Conservation (phyloP, 1,284 basidiomycete genomes). For the Trichosporon asahii region DNA sequence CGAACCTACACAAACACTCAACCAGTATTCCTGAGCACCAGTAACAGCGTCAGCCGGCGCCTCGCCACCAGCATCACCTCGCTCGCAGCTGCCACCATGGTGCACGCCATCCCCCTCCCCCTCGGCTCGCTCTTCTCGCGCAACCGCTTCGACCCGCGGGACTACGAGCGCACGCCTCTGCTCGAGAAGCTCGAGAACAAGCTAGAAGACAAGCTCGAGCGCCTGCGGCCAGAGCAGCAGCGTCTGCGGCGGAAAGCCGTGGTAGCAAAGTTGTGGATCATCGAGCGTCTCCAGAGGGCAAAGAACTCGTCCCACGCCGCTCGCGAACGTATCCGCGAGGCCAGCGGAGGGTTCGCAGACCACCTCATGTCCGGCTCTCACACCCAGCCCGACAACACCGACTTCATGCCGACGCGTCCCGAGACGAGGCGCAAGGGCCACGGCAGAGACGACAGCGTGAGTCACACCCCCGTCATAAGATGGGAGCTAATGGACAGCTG, state of each 20-base stretch:
- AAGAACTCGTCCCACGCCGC: neutral
- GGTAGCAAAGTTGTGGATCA: neutral
- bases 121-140: conserved; percentile 1
- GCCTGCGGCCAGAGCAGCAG: neutral
- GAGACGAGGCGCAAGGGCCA: neutral
- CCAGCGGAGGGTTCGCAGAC: neutral
- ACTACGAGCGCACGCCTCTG: neutral
- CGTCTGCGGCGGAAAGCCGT: neutral
- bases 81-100: neutral
- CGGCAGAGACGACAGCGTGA: neutral
- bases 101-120: neutral
- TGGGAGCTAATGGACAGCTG: neutral
- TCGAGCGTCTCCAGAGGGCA: neutral
- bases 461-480: neutral
- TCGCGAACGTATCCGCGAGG: neutral
- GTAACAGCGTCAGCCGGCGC: too few species aligned
- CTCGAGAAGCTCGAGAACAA: neutral
- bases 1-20: too few species aligned
- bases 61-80: neutral
- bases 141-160: neutral
- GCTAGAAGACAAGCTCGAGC: neutral
- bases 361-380: neutral
- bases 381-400: neutral
- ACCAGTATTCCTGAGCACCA: too few species aligned
- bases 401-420: neutral